Evolutionary conservation across 1,284 basidiomycete species (phyloP).

Genomic region (Melampsora americana): DNA sequence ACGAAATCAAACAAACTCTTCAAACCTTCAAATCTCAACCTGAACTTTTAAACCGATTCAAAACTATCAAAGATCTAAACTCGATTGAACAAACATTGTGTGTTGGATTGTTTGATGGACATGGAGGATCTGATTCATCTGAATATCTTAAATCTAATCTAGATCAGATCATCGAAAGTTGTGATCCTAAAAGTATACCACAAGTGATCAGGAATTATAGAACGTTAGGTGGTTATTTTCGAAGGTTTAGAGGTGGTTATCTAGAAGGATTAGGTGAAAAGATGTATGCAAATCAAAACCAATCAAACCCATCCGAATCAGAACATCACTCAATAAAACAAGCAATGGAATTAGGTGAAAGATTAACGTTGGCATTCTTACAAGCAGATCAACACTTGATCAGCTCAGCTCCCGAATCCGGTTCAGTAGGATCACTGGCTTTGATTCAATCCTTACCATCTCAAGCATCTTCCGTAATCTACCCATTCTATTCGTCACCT

Average conservation of each 20-base stretch:
- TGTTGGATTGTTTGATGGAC: constrained; percentile 26
- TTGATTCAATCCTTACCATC: constrained; percentile 51
- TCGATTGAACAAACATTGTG: neutral
- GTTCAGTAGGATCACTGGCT: constrained; percentile 12
- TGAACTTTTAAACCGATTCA: too few relatives aligned
- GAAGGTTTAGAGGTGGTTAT: constrained; percentile 30
- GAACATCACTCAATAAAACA: neutral
- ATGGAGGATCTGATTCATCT: constrained; percentile 31
- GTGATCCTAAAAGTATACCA: neutral
- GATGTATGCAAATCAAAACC: neutral
- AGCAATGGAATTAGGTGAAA: constrained; percentile 20
- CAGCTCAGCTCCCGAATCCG: constrained; percentile 12
- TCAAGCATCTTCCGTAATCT: constrained; percentile 56
- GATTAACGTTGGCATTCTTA: constrained; percentile 25
- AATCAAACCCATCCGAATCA: neutral
- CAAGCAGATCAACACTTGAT: constrained; percentile 33
- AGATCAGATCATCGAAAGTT: constrained; percentile 6
- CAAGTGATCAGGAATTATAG: constrained; percentile 28
- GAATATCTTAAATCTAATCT: constrained; percentile 14
- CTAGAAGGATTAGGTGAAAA: constrained; percentile 14
- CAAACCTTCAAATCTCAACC: neutral
- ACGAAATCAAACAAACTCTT: neutral
- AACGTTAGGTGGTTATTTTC: constrained; percentile 25
- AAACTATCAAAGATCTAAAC: neutral
- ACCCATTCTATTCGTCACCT: constrained; percentile 53